Conservation (phyloP, 2,329 filamentous ascomycete genomes). For the Paraphaeosphaeria sporulosa region DNA sequence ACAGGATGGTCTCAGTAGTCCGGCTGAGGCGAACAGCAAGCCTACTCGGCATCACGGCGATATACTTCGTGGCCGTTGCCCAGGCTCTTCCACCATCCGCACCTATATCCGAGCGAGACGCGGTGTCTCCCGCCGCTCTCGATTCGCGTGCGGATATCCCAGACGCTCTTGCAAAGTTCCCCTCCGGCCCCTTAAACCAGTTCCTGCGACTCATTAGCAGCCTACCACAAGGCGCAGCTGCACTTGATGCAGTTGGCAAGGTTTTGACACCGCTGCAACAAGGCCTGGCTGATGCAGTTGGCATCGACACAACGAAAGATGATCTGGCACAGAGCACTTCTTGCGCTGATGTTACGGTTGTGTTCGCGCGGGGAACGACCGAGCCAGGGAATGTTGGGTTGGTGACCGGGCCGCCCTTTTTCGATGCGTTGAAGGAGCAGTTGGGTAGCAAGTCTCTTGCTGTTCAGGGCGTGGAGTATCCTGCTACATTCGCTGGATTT, state of each 20-base stretch:
- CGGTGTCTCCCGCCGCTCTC: not conserved
- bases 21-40: not conserved
- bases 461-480: conserved; percentile 24
- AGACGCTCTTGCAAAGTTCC: conserved; percentile 10
- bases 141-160: conserved; percentile 2
- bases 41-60: not conserved
- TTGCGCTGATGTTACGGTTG: conserved; percentile 1
- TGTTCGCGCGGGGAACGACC: conserved; percentile 4
- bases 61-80: not conserved
- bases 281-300: conserved; percentile 10
- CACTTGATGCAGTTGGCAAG: conserved; percentile 13
- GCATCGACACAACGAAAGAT: conserved; percentile 10
- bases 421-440: conserved; percentile 16
- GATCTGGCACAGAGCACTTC: conserved; percentile 10
- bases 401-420: conserved; percentile 41
- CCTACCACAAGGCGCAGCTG: conserved; percentile 12
- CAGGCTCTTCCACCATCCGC: not conserved
- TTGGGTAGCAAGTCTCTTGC: conserved; percentile 16
- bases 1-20: not conserved
- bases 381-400: conserved; percentile 43
- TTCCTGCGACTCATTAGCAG: conserved; percentile 16
- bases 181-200: conserved; percentile 13
- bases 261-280: conserved; percentile 16
- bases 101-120: not conserved
- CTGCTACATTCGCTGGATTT: conserved; percentile 19